Evolutionary conservation across 371 early-diverging fungal species (phyloP), one percentile per base, ranked within the genome.

Genomic region (Phascolomyces articulosus): DNA sequence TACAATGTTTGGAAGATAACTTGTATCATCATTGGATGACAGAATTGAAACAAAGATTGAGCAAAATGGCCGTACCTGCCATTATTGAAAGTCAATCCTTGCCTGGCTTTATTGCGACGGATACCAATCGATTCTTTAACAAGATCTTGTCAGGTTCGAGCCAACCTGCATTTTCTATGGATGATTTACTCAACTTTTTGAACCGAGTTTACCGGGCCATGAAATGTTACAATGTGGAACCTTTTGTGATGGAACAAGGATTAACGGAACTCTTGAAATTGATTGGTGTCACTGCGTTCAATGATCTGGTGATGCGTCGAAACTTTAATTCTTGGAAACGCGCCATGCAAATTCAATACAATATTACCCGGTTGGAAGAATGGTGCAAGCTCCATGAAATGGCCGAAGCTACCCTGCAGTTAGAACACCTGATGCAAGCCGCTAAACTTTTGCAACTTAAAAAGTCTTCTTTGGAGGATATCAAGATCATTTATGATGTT

Each of bases 311-410:
- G 58, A 95, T 96, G 95, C 86, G 91, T 41, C 85, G 91, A 47
- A 92, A 93, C 84, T 93, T 91, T 65, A 91, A 91, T 69, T 91
- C 93, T 26, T 93, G 95, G 93, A 93, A 93, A 73, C 87, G 95
- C 66, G 91, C 82, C 29, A 97, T 97, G 91, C 98, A 98, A 84
- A 96, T 98, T 68, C 98, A 97, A 79, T 97, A 96, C 85, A 98
- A 98, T 70, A 90, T 97, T 47, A 93, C 95, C 4, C 88, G 96
- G 18, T 79, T 98, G 56, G 95, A 96, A 73, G 98, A 98, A 73
- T 98, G 98, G 98, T 96, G 96, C 85, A 93, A 93, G 84, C 73
- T 88, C n/a, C 95, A 96, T 70, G 91, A 89, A 40, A 89, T 96
- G 24, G 74, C 89, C n/a, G 96, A 97, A 70, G 89, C 93, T 26